Conservation (phyloP, 179 eudicot genomes). For the Silene vulgaris region DNA sequence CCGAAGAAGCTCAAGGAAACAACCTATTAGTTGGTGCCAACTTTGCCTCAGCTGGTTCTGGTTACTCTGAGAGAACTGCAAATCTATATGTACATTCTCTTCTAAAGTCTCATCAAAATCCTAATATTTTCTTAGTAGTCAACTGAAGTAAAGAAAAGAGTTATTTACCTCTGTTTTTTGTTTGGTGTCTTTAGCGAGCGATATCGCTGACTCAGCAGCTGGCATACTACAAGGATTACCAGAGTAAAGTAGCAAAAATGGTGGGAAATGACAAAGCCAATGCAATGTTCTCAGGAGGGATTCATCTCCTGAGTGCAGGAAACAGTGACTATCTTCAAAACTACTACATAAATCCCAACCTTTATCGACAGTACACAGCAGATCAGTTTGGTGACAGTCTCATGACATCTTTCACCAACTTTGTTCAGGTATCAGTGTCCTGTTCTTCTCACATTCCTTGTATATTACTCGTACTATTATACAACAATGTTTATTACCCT, state of each 20-base stretch:
- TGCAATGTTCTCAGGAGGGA: slow-evolving; percentile 31
- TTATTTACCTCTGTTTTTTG: background rate
- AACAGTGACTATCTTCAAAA: slow-evolving; percentile 42
- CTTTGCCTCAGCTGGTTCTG: slow-evolving; percentile 46
- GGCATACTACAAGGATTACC: slow-evolving; percentile 36
- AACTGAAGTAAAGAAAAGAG: background rate
- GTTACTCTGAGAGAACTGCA: slow-evolving; percentile 38
- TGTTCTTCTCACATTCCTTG: too few species aligned
- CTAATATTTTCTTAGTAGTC: too few species aligned
- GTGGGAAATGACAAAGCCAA: slow-evolving; percentile 35
- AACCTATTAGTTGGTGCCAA: slow-evolving; percentile 29
- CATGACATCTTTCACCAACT: slow-evolving; percentile 27
- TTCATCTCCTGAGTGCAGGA: slow-evolving; percentile 41
- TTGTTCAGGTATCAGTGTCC: slow-evolving; percentile 29
- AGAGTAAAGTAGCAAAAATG: slow-evolving; percentile 32
- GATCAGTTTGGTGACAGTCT: slow-evolving; percentile 38
- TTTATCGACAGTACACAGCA: slow-evolving; percentile 32
- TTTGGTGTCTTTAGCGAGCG: slow-evolving; percentile 25
- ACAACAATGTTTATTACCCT: background rate
- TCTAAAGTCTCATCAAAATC: background rate
- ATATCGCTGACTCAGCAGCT: slow-evolving; percentile 37
- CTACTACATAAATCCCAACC: slow-evolving; percentile 34
- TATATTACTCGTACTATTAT: background rate
- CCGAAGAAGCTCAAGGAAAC: slow-evolving; percentile 30
- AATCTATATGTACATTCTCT: slow-evolving; percentile 30